Percentiles rank a stretch among this genome's conserved stretches.
Conservation (phyloP, 495 filamentous ascomycete species). For the Penicillium lagena region DNA sequence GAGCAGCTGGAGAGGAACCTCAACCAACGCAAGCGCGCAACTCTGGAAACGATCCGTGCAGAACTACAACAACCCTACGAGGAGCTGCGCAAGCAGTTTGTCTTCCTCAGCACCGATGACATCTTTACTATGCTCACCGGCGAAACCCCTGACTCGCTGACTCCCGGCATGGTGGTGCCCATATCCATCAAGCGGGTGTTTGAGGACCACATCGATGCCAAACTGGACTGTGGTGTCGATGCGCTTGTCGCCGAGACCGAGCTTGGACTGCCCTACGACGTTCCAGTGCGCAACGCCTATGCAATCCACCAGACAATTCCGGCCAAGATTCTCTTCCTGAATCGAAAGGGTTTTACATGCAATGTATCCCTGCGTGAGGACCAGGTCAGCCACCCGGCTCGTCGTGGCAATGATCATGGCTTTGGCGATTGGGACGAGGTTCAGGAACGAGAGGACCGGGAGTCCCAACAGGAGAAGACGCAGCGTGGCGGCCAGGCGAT, state of each 20-base stretch:
- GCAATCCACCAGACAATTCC: slow-evolving; percentile 73
- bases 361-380: slow-evolving; percentile 81
- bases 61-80: slow-evolving; percentile 91
- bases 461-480: slow-evolving; percentile 73
- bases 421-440: slow-evolving; percentile 79
- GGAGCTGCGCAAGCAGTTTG: slow-evolving; percentile 80
- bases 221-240: slow-evolving; percentile 89
- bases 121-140: slow-evolving; percentile 97
- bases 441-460: slow-evolving; percentile 72
- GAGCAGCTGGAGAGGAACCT: slow-evolving; percentile 91
- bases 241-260: slow-evolving; percentile 72
- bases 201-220: slow-evolving; percentile 85
- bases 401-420: slow-evolving; percentile 58
- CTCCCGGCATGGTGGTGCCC: slow-evolving; percentile 83
- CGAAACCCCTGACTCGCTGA: slow-evolving; percentile 77
- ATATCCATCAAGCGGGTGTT: slow-evolving; percentile 83
- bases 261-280: slow-evolving; percentile 55
- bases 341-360: slow-evolving; percentile 72
- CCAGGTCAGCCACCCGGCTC: slow-evolving; percentile 62
- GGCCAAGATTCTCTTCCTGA: slow-evolving; percentile 79
- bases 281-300: slow-evolving; percentile 53
- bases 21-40: slow-evolving; percentile 90
- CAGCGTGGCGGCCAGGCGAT: slow-evolving; percentile 73
- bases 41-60: slow-evolving; percentile 90
- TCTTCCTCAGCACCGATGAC: slow-evolving; percentile 63